Percentiles rank a stretch among this genome's conserved stretches.
phyloP scores from a whole-genome alignment of 108 stramenopile genomes.

The Conticribra guillardii region DNA sequence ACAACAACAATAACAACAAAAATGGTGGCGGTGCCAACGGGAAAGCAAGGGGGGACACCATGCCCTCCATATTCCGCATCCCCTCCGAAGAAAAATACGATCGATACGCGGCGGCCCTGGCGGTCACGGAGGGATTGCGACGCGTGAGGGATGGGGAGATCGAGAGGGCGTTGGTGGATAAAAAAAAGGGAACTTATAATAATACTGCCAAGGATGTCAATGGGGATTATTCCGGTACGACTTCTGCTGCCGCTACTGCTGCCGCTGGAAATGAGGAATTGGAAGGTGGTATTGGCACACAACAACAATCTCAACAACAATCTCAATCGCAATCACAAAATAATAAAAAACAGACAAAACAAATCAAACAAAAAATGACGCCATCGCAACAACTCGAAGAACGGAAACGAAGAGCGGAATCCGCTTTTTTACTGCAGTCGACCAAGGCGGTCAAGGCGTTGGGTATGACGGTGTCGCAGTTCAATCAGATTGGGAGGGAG shows the following conservation, averaged over 20 bases:
- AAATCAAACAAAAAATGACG: neutral
- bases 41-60: constrained; percentile 16
- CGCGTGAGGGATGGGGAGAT: constrained; percentile 56
- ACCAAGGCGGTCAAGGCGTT: constrained; percentile 61
- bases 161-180: constrained; percentile 4
- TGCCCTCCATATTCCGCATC: constrained; percentile 63
- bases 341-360: neutral
- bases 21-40: neutral
- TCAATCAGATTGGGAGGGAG: constrained; percentile 70
- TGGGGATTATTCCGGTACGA: too few relatives aligned
- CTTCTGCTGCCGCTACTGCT: neutral
- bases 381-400: constrained; percentile 14
- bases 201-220: too few relatives aligned
- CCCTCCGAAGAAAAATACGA: constrained; percentile 60
- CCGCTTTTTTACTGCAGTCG: constrained; percentile 50
- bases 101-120: constrained; percentile 67
- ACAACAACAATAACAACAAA: neutral
- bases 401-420: constrained; percentile 29
- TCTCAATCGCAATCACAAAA: too few relatives aligned
- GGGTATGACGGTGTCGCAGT: constrained; percentile 69
- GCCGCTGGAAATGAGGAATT: too few relatives aligned
- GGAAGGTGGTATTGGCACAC: too few relatives aligned
- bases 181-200: too few relatives aligned
- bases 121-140: constrained; percentile 70
- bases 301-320: too few relatives aligned